These are phyloP conservation scores for Termitomyces sp. DNA, from an alignment of 768 basidiomycete species.

Conservation along the genomic window DNA sequence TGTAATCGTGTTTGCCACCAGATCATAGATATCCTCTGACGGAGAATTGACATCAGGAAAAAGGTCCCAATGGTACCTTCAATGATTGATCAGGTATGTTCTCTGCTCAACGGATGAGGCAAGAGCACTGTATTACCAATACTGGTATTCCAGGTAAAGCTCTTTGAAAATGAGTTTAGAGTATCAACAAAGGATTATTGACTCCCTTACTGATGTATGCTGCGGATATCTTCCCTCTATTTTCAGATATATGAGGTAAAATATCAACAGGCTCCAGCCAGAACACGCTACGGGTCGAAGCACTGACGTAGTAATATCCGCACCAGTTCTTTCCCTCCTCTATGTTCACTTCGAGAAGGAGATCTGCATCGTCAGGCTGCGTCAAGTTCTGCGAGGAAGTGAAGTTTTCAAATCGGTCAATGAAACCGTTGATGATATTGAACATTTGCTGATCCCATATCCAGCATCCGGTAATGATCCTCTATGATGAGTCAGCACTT, in stretches of 20 bases:
- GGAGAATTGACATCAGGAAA: too few species aligned
- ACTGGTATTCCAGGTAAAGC: too few species aligned
- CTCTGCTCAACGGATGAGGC: too few species aligned
- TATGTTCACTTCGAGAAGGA: neutral
- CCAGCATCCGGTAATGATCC: conserved; percentile 7
- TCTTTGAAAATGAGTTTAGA: too few species aligned
- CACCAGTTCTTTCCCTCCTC: neutral
- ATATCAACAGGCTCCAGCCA: conserved; percentile 7
- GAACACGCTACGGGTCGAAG: neutral
- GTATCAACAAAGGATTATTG: too few species aligned
- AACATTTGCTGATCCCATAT: neutral
- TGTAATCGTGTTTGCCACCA: too few species aligned
- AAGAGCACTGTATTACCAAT: too few species aligned
- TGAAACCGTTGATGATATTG: neutral
- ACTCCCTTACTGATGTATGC: too few species aligned
- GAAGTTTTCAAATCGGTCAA: conserved; percentile 2
- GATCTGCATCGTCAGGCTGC: neutral
- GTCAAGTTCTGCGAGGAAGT: neutral
- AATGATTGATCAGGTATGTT: too few species aligned
- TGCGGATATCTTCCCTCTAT: neutral
- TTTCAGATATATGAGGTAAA: neutral
- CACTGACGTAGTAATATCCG: conserved; percentile 2
- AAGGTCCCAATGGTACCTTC: too few species aligned
- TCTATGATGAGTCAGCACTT: neutral
- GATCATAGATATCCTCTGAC: too few species aligned